Evolutionary conservation across 2,329 filamentous ascomycete genomes (phyloP).

Genomic region (Ilyonectria mors-panacis): DNA sequence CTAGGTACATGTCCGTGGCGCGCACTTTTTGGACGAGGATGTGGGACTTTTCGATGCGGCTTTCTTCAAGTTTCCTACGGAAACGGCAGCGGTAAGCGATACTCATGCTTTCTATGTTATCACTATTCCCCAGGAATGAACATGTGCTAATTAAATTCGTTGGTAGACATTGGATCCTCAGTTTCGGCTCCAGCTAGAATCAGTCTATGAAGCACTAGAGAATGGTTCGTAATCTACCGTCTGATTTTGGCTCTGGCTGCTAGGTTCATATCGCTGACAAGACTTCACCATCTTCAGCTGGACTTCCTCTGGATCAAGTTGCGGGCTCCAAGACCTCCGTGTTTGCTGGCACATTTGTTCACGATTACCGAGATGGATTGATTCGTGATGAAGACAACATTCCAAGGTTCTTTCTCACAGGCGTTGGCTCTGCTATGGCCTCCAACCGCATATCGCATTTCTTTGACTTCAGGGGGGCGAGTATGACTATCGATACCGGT

Average conservation of each 20-base stretch:
- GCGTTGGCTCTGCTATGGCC: constrained; percentile 26
- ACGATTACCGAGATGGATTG: neutral
- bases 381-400: neutral
- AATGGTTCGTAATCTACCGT: neutral
- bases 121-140: too few species aligned
- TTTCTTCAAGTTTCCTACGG: constrained; percentile 21
- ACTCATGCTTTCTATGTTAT: neutral
- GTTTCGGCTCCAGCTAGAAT: constrained; percentile 20
- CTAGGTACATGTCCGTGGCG: constrained; percentile 3
- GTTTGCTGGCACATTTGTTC: constrained; percentile 10
- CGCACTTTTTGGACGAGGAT: constrained; percentile 20
- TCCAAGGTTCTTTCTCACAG: neutral
- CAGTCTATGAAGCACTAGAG: constrained; percentile 22
- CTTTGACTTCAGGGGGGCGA: constrained; percentile 11
- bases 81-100: constrained; percentile 3
- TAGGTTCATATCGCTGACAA: too few species aligned
- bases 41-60: constrained; percentile 15
- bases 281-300: constrained; percentile 7
- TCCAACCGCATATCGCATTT: constrained; percentile 24
- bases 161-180: constrained; percentile 20
- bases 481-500: constrained; percentile 16
- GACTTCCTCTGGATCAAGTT: neutral
- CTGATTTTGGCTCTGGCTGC: neutral
- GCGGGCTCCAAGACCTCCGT: constrained; percentile 18
- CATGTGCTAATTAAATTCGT: neutral